These are phyloP conservation scores for Xylariaceae sp. DNA, from an alignment of 2,329 filamentous ascomycete species.

Conservation along the genomic window DNA sequence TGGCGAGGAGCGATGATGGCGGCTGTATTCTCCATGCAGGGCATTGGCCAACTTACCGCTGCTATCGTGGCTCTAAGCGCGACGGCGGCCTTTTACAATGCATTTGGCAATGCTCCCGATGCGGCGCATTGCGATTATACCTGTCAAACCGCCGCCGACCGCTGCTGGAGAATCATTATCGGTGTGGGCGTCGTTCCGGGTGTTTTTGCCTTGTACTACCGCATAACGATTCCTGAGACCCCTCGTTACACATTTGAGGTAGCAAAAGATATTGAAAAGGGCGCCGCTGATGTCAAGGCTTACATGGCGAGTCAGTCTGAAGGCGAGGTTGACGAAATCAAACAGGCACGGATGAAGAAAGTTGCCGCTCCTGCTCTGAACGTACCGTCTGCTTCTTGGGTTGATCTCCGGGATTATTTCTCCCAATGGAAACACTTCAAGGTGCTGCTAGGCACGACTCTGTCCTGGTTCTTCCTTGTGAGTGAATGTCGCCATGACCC, in stretches of 20 bases:
- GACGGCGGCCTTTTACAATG: conserved; percentile 58
- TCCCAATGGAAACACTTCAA: conserved; percentile 65
- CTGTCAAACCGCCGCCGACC: conserved; percentile 69
- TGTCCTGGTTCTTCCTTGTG: conserved; percentile 76
- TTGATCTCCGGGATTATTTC: conserved; percentile 66
- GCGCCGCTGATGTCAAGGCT: conserved; percentile 65
- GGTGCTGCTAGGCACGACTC: conserved; percentile 69
- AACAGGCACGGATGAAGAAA: conserved; percentile 51
- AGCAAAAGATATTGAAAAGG: conserved; percentile 69
- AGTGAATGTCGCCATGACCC: conserved; percentile 9
- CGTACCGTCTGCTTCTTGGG: conserved; percentile 65
- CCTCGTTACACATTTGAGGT: conserved; percentile 82
- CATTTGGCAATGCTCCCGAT: conserved; percentile 41
- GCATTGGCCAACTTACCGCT: conserved; percentile 71
- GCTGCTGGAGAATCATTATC: conserved; percentile 78
- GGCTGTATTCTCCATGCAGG: conserved; percentile 81
- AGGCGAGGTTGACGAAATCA: conserved; percentile 45
- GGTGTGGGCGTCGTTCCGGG: conserved; percentile 76
- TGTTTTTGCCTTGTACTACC: conserved; percentile 77
- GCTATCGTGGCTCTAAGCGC: conserved; percentile 68
- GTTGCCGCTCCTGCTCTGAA: conserved; percentile 50
- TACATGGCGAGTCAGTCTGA: conserved; percentile 48
- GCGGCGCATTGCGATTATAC: conserved; percentile 50
- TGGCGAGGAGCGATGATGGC: conserved; percentile 83
- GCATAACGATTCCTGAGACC: conserved; percentile 80